Evolutionary conservation across 441 rosid genomes (phyloP).

Genomic region (Caryocar brasiliense): DNA sequence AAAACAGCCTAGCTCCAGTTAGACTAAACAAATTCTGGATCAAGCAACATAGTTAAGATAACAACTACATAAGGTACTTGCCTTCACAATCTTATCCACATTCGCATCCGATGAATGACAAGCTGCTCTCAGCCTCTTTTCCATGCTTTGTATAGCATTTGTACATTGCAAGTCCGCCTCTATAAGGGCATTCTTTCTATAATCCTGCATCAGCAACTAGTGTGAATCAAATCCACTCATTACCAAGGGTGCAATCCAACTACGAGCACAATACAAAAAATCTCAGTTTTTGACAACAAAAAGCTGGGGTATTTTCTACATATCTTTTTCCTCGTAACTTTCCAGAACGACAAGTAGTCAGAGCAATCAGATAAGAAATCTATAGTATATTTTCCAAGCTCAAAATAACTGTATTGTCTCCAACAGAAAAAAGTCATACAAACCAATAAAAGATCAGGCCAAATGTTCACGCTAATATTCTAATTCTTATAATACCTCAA

Average conservation of each 20-base stretch:
- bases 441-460: not conserved
- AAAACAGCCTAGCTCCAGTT: no score
- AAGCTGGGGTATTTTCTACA: no score
- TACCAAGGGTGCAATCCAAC: no score
- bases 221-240: no score
- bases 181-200: slow-evolving; percentile 69
- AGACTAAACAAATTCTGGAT: no score
- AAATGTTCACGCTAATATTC: not conserved
- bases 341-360: no score
- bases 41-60: not conserved
- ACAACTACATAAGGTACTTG: slow-evolving; percentile 14
- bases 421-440: not conserved
- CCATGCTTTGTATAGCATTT: slow-evolving; percentile 72
- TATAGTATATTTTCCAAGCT: not conserved
- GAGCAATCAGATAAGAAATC: not conserved
- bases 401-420: not conserved
- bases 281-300: no score
- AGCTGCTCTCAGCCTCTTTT: slow-evolving; percentile 84
- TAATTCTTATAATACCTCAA: slow-evolving; percentile 49
- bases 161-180: slow-evolving; percentile 83
- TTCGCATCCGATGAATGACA: slow-evolving; percentile 79
- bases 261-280: no score
- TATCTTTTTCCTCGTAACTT: no score
- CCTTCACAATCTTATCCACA: slow-evolving; percentile 77
- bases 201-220: slow-evolving; percentile 79